Evolutionary conservation across 129 eudicot genomes (phyloP), one percentile per base, ranked within the genome.

Genomic region (Artemisia tridentata): DNA sequence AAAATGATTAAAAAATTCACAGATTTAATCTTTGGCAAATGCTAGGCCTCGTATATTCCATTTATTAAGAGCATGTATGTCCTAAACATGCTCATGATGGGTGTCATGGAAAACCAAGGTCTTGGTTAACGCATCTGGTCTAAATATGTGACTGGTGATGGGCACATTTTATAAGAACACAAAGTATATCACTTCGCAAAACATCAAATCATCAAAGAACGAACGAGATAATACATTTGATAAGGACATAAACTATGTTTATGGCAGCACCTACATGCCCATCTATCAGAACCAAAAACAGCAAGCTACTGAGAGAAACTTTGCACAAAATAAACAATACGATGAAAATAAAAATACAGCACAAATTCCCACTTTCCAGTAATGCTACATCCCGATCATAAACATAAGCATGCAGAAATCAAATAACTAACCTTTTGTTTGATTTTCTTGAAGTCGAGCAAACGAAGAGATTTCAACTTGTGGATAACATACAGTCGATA

Each of bases 401-500:
- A 34, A 34, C 43, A 34, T 34, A 34, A 38, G 45, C 10, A 38
- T 7, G 2, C 45, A 7, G 45, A 63, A 20, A 15, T 15, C 56
- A 20, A 67, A 34, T 27, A 51, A 71, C 85, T 72, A 49, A 93
- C 98, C 98, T 93, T 93, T 79, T 85, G 92, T 75, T 88, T 93
- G 46, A 93, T 95, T 84, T 93, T 93, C 85, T 72, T 87, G 83
- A 93, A 93, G 80, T 93, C 99, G 23, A 93, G 89, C 82, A 93
- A 69, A 1, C 99, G 96, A 75, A 93, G 46, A 0, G 97, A 54
- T 72, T 93, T 93, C 80, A 93, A 62, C 65, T 88, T 93, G 82
- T 87, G 93, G 75, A 93, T 93, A 80, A 93, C 99, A 81, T 93
- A 93, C 62, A 90, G 54, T 12, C 99, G 97, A 66, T 93, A 93